Base-by-base conservation (phyloP, 371 early-diverging fungal species). In the Mortierella polycephala region DNA sequence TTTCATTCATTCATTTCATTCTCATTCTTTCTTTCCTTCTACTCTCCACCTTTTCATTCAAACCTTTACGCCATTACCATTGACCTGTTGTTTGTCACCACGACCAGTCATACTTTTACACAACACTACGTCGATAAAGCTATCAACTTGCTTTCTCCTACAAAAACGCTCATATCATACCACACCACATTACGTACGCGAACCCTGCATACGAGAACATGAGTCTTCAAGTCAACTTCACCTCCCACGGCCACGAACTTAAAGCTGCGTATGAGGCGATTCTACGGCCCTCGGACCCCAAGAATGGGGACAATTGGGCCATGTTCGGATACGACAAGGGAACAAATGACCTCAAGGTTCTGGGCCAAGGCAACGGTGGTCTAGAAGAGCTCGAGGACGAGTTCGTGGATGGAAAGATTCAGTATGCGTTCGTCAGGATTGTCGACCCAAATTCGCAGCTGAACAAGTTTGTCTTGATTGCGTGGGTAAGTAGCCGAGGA, bases 321-420 rank as follows among this genome's bases (percentile, higher is more conserved):
- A 70, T 96, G 39, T 96, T 88, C 74, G 89, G 93, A 5, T 95
- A 93, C 74, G 95, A 94, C 83, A 93, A 91, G 81, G 94, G 92
- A 58, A 84, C 92, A 46, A 94, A 90, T 67, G 95, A 95, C 72
- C 88, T 96, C 59, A 90, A 91, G 64, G 92, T 95, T 39, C 85
- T 89, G 60, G 90, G 71, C 11, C 86, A 86, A 6, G 94, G 94
- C 46, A 90, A 86, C 71, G 96, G 89, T 46, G 96, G 92, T 1
- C 88, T 97, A 5, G 95, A 95, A 37, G 96, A 95, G 59, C 87
- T 97, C 11, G 76, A 81, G n/a, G 98, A 97, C 1, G 96, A 96
- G 76, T 96, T 96, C 83, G 88, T 89, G 60, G 95, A 93, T 62
- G 89, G 93, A 58, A 95, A 96, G 81, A 91, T 96, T 57, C 95